Conservation (phyloP, 495 filamentous ascomycete species). For the Apiosordaria backusii region DNA sequence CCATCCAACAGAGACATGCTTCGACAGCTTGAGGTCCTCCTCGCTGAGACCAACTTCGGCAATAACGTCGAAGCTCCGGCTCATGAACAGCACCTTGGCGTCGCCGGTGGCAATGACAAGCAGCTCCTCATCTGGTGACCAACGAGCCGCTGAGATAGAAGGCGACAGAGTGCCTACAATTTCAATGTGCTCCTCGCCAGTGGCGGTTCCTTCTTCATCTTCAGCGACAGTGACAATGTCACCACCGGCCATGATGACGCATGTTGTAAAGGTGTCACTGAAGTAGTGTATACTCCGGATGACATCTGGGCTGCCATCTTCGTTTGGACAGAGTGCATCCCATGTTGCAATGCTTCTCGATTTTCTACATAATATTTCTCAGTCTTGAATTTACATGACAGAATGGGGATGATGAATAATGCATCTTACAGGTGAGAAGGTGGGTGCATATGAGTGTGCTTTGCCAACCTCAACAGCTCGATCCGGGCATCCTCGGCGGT, state of each 20-base stretch:
- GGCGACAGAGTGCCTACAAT: constrained; percentile 91
- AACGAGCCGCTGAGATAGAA: constrained; percentile 82
- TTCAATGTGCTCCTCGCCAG: constrained; percentile 68
- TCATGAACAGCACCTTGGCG: constrained; percentile 86
- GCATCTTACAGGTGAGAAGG: constrained; percentile 44
- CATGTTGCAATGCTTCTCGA: constrained; percentile 66
- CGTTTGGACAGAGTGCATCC: constrained; percentile 73
- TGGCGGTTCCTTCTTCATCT: constrained; percentile 53
- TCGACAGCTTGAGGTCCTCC: constrained; percentile 81
- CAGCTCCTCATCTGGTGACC: constrained; percentile 94
- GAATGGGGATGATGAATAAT: neutral
- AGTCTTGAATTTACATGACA: neutral
- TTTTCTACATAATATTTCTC: constrained; percentile 21
- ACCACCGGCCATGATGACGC: constrained; percentile 81
- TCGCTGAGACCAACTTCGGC: constrained; percentile 63
- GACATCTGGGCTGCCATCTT: constrained; percentile 64
- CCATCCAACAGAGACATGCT: constrained; percentile 97
- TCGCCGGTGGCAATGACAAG: constrained; percentile 76
- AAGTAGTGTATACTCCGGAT: constrained; percentile 80
- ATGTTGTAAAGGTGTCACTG: constrained; percentile 68
- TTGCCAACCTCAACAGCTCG: constrained; percentile 58
- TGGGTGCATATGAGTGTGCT: constrained; percentile 32
- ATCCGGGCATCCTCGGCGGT: constrained; percentile 58
- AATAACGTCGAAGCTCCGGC: constrained; percentile 80
- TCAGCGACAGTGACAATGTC: constrained; percentile 85